A percentile compares a stretch with the other conserved stretches of the same genome.
phyloP scores from a whole-genome alignment of 768 basidiomycete species.

The Lepiota brunneoincarnata region DNA sequence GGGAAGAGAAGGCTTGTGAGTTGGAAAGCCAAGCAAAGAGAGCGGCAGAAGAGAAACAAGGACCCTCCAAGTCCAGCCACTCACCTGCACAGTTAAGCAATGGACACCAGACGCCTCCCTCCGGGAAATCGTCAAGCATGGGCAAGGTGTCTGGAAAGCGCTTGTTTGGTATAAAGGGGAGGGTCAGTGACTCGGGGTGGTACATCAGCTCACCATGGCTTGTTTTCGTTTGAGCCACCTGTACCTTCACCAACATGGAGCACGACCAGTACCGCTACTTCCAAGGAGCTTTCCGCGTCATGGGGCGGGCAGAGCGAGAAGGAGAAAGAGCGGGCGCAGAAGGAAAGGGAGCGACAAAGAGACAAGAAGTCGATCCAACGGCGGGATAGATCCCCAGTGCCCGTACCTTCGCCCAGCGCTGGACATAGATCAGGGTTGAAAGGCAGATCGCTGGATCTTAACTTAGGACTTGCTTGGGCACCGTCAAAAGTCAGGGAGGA shows the following conservation, averaged over 20 bases:
- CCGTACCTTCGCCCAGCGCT: slow-evolving; percentile 27
- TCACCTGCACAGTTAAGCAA: slow-evolving; percentile 33
- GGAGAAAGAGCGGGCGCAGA: slow-evolving; percentile 23
- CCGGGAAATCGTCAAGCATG: slow-evolving; percentile 49
- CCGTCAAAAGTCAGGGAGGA: slow-evolving; percentile 66
- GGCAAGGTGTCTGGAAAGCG: slow-evolving; percentile 42
- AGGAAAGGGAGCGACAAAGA: slow-evolving; percentile 28
- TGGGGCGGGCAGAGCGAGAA: slow-evolving; percentile 25
- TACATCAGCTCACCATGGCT: slow-evolving; percentile 45
- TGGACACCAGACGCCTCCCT: slow-evolving; percentile 32
- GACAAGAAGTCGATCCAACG: slow-evolving; percentile 14
- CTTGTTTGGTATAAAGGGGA: slow-evolving; percentile 21
- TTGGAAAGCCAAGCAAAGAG: slow-evolving; percentile 16
- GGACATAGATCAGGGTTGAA: slow-evolving; percentile 48
- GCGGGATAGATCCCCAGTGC: slow-evolving; percentile 23
- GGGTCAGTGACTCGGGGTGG: slow-evolving; percentile 29
- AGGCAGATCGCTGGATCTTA: slow-evolving; percentile 71
- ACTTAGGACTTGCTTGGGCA: slow-evolving; percentile 70
- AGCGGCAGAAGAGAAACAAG: slow-evolving; percentile 15
- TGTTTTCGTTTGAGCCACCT: slow-evolving; percentile 69
- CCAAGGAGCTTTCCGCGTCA: slow-evolving; percentile 21
- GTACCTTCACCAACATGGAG: slow-evolving; percentile 49
- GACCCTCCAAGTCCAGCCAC: slow-evolving; percentile 6
- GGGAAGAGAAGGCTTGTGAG: slow-evolving; percentile 30
- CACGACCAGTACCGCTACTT: slow-evolving; percentile 28